Conservation (phyloP, 163 green algal genomes). For the Chlorella variabilis region DNA sequence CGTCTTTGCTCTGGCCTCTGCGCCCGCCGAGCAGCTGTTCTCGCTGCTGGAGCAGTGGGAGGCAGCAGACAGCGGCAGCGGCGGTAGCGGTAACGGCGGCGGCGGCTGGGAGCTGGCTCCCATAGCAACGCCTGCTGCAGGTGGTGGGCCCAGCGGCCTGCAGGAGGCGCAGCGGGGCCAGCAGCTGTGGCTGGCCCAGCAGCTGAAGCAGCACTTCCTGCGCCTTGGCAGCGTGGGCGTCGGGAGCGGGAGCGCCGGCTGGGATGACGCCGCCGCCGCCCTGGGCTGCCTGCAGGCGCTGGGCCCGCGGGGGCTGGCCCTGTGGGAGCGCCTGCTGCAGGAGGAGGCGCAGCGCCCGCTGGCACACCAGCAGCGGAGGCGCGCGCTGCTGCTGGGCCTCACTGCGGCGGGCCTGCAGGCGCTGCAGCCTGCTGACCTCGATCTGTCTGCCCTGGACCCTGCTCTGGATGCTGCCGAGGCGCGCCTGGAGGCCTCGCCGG, state of each 20-base stretch:
- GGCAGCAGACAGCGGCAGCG: neutral
- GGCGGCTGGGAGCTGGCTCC: neutral
- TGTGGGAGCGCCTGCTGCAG: conserved; percentile 42
- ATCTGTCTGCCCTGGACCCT: neutral
- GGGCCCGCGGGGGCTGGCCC: neutral
- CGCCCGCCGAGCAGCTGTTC: conserved; percentile 8
- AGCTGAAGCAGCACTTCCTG: neutral
- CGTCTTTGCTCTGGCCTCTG: conserved; percentile 1
- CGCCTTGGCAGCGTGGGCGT: neutral
- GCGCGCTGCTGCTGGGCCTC: conserved; percentile 22
- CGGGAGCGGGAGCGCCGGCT: too few relatives aligned
- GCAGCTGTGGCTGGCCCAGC: neutral
- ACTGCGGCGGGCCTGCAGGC: conserved; percentile 1
- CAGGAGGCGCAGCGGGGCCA: neutral
- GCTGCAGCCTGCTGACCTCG: neutral
- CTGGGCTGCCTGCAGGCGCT: conserved; percentile 34
- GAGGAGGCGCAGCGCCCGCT: conserved; percentile 17
- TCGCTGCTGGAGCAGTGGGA: conserved; percentile 19
- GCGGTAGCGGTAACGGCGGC: neutral
- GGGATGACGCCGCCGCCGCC: neutral
- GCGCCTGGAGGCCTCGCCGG: neutral
- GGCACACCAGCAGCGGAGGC: neutral
- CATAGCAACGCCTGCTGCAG: neutral
- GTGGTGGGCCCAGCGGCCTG: neutral
- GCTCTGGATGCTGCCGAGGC: neutral